Percentiles rank a stretch among this genome's conserved stretches.
phyloP scores from a whole-genome alignment of 305 asterid genomes.

The Fraxinus angustifolia region DNA sequence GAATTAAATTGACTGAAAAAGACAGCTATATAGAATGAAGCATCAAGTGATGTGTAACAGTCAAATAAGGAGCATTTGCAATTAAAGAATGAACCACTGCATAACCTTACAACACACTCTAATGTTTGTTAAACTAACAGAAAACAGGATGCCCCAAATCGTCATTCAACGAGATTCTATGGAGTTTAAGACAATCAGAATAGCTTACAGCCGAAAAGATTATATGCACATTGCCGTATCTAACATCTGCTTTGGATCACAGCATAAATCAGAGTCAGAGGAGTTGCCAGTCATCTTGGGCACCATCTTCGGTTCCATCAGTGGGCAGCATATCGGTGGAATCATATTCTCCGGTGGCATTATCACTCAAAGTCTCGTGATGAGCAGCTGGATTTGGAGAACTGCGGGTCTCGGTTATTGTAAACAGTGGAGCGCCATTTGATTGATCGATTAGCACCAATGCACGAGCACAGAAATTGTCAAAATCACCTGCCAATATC shows the following conservation, averaged over 20 bases:
- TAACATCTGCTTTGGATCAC: neutral
- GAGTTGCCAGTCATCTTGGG: conserved; percentile 93
- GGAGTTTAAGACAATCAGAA: neutral
- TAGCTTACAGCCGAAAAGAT: neutral
- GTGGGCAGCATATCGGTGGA: conserved; percentile 24
- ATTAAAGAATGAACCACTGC: neutral
- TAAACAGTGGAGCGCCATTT: conserved; percentile 87
- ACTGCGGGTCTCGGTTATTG: conserved; percentile 59
- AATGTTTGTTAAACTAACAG: neutral
- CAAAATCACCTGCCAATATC: conserved; percentile 65
- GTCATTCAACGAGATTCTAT: neutral
- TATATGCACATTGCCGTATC: neutral
- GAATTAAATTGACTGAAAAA: neutral
- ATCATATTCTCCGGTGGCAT: conserved; percentile 28
- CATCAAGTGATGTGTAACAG: neutral
- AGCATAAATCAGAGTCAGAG: conserved; percentile 40
- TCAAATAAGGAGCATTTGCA: neutral
- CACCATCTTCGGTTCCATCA: conserved; percentile 35
- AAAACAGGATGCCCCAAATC: neutral
- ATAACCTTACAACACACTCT: neutral
- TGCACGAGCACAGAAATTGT: conserved; percentile 73
- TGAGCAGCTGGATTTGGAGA: conserved; percentile 27
- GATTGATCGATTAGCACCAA: conserved; percentile 61
- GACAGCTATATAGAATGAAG: neutral
- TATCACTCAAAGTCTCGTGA: conserved; percentile 18